phyloP scores from a whole-genome alignment of 805 yeast genomes.

The Clavispora phyllophila region DNA sequence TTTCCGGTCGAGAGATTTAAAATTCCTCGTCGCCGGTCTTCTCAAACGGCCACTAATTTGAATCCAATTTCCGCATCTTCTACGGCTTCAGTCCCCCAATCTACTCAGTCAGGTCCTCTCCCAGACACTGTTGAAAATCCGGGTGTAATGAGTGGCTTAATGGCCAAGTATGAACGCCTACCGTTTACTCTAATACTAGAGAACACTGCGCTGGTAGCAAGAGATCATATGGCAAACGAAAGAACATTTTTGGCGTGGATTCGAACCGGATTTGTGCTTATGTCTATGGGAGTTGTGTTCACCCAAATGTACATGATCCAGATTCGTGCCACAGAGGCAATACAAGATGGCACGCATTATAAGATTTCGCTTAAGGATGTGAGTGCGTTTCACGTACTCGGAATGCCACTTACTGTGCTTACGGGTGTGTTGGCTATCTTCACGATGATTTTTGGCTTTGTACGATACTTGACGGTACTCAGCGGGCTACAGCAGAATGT shows the following conservation, averaged over 20 bases:
- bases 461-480: slow-evolving; percentile 10
- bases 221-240: slow-evolving; percentile 54
- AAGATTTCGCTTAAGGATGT: not conserved
- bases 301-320: slow-evolving; percentile 50
- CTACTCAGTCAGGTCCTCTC: not conserved
- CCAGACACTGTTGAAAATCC: no score
- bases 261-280: slow-evolving; percentile 52
- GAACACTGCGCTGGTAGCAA: slow-evolving; percentile 31
- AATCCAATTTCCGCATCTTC: not conserved
- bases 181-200: slow-evolving; percentile 13
- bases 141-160: no score
- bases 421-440: slow-evolving; percentile 6
- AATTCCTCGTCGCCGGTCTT: not conserved
- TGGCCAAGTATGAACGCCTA: not conserved
- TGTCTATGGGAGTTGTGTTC: slow-evolving; percentile 57
- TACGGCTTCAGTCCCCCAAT: not conserved
- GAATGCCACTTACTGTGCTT: slow-evolving; percentile 10
- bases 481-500: slow-evolving; percentile 5
- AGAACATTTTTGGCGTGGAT: slow-evolving; percentile 63
- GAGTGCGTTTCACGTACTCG: not conserved
- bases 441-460: slow-evolving; percentile 5
- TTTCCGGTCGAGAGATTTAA: not conserved
- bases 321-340: slow-evolving; percentile 10
- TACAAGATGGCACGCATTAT: not conserved
- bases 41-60: not conserved